Evolutionary conservation across 192 early-diverging fungal species (phyloP).

Genomic region (Funneliformis geosporum): DNA sequence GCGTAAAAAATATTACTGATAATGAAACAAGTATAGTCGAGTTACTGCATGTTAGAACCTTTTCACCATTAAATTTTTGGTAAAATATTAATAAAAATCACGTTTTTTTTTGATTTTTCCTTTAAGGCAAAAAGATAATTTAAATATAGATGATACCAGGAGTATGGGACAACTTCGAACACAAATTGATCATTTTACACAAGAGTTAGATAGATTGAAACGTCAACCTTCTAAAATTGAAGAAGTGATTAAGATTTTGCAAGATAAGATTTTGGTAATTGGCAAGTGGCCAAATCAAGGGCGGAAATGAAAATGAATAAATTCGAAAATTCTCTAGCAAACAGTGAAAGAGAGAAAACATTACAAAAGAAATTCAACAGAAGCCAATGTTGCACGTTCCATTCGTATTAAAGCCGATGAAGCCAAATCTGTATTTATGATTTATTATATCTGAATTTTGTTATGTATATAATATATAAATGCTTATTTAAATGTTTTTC

Average conservation of each 20-base stretch:
- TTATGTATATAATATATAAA: not conserved
- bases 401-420: constrained; percentile 48
- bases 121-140: no score
- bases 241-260: constrained; percentile 70
- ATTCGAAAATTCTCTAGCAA: constrained; percentile 62
- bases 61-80: no score
- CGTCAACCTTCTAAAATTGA: constrained; percentile 66
- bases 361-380: no score
- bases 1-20: not conserved
- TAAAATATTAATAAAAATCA: no score
- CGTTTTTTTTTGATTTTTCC: no score
- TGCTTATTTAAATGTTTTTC: not conserved
- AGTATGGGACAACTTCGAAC: no score
- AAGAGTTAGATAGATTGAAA: constrained; percentile 53
- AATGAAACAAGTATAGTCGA: no score
- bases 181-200: constrained; percentile 49
- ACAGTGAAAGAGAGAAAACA: no score
- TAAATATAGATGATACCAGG: no score
- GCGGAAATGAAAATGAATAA: constrained; percentile 76
- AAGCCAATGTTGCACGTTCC: constrained; percentile 43
- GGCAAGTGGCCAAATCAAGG: constrained; percentile 78
- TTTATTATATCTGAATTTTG: no score
- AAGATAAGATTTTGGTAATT: constrained; percentile 76
- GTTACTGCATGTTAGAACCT: no score
- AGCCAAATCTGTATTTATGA: constrained; percentile 44